Conservation (phyloP, 2,329 filamentous ascomycete genomes). For the Phialophora macrospora region DNA sequence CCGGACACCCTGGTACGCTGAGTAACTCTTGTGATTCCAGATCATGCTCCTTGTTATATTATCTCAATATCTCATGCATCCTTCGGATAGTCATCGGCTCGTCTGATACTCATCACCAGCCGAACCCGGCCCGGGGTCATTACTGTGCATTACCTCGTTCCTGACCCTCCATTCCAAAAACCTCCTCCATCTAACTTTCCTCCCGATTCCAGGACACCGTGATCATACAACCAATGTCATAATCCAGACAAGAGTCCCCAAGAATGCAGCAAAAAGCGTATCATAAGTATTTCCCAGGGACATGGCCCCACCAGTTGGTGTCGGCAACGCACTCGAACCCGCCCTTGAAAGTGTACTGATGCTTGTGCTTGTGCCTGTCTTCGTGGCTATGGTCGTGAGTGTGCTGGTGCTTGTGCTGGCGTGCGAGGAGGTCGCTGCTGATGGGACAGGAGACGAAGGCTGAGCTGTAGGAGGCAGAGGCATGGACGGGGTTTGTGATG, state of each 20-base stretch:
- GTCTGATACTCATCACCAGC: background rate
- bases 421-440: background rate
- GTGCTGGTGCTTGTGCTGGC: conserved; percentile 2
- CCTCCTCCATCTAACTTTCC: too few species aligned
- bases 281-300: background rate
- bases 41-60: background rate
- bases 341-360: background rate
- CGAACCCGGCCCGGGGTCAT: background rate
- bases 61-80: background rate
- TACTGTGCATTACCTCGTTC: background rate
- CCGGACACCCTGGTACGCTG: too few species aligned
- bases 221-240: background rate
- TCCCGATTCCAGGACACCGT: background rate
- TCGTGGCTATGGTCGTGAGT: conserved; percentile 1
- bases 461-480: background rate
- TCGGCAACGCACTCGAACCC: background rate
- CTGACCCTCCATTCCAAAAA: too few species aligned
- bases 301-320: background rate
- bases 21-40: background rate
- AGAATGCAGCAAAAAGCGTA: background rate
- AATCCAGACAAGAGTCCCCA: conserved; percentile 2
- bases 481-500: background rate
- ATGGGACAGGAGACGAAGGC: background rate
- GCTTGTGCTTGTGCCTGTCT: conserved; percentile 5
- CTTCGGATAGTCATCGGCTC: background rate